These are phyloP conservation scores for Ceratocystis huliohia DNA, from an alignment of 2,329 filamentous ascomycete genomes.

Conservation along the genomic window DNA sequence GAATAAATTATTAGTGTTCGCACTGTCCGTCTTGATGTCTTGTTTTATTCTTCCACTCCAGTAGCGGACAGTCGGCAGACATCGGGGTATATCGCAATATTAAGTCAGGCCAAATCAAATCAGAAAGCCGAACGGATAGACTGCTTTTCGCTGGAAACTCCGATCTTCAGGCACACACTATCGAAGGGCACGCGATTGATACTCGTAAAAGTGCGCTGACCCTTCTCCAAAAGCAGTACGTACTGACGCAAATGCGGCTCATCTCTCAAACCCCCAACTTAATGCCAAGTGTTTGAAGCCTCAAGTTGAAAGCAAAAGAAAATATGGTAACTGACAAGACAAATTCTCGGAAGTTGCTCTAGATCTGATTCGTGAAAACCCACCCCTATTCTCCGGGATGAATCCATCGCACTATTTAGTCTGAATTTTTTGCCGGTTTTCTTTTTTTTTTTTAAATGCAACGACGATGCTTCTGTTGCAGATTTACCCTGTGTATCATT, in stretches of 20 bases:
- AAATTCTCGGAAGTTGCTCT: background rate
- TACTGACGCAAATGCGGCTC: constrained; percentile 5
- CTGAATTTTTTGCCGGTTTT: no score
- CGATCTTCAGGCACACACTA: no score
- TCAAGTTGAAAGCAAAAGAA: background rate
- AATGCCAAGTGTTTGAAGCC: constrained; percentile 7
- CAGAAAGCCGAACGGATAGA: no score
- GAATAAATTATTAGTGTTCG: background rate
- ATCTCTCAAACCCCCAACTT: background rate
- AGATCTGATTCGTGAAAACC: background rate
- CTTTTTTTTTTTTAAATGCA: no score
- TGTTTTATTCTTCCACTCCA: background rate
- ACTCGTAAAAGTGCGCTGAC: background rate
- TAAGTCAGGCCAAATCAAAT: no score
- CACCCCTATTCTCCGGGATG: background rate
- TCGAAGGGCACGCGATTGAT: no score
- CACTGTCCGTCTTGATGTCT: background rate
- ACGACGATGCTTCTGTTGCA: no score
- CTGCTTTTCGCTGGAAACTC: no score
- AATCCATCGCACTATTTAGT: no score
- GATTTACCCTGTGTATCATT: background rate
- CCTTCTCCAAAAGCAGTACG: background rate
- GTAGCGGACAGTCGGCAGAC: no score
- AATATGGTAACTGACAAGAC: background rate
- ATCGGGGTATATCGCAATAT: no score